Base-by-base conservation (phyloP, 2,329 filamentous ascomycete species). In the Aureobasidium lini region DNA sequence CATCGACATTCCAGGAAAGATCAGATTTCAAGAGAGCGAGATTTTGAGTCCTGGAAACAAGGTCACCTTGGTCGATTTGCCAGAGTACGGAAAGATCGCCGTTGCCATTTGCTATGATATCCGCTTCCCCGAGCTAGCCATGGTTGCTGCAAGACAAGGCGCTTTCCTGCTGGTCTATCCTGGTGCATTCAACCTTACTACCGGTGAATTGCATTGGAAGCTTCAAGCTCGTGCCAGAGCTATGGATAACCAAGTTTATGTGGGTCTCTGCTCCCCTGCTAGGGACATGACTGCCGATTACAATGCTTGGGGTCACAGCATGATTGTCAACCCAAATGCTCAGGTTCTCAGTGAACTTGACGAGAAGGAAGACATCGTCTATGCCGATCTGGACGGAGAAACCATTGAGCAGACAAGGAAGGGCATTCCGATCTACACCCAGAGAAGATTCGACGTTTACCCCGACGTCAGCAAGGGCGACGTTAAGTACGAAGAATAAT, bases 91-190 rank as follows among this genome's bases (percentile, higher is more conserved):
- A 61, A 87, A 84, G 71, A 83, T 99, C 63, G 91, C 84, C 4
- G 78, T 99, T 4, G 92, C 89, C 34, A 97, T 99, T 71, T 99
- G 94, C 81, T 99, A 99, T 76, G 94, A 99, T 75, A 84, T 99
- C 59, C 90, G 94, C 42, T 99, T 99, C 77, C 93, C 94, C 0
- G 94, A 97, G 76, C 80, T 96, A 10, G 94, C 91, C 3, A 94
- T 84, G 71, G 87, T 97, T 60, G 93, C 93, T 0, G 90, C 93
- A 18, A 82, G 94, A 34, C 85, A 85, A 65, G 91, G 88, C n/a
- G 88, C 85, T 60, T 99, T 99, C 73, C 81, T 90, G 47, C 83
- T 97, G 57, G 72, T 97, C 16, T 97, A 96, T 73, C 94, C 94
- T 0, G 94, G 91, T n/a, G 94, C 94, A 1, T 99, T 99, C 80